Percentiles rank a stretch among this genome's conserved stretches.
These are phyloP conservation scores for Lathyrus sativus DNA, from an alignment of 306 rosid species.

Conservation along the genomic window DNA sequence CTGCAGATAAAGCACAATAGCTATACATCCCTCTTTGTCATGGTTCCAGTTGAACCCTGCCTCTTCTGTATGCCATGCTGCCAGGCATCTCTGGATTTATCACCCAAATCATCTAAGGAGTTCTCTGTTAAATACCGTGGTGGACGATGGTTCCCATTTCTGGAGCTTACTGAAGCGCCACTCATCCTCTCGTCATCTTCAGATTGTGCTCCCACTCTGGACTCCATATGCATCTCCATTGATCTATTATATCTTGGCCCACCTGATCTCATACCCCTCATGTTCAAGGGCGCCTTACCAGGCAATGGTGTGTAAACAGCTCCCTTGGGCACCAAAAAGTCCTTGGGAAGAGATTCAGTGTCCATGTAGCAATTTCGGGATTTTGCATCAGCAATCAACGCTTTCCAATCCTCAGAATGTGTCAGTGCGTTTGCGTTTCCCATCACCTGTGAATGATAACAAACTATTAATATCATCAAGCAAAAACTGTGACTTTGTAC, in stretches of 20 bases:
- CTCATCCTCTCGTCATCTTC: constrained; percentile 82
- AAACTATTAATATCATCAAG: constrained; percentile 30
- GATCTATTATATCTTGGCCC: constrained; percentile 79
- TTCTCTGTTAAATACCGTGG: constrained; percentile 58
- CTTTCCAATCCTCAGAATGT: constrained; percentile 93
- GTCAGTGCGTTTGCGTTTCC: constrained; percentile 86
- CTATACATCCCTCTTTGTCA: constrained; percentile 73
- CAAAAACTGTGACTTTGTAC: background rate
- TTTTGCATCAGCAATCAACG: constrained; percentile 80
- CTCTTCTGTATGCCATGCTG: constrained; percentile 76
- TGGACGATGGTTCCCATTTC: constrained; percentile 76
- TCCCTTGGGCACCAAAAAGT: constrained; percentile 64
- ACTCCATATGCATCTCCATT: constrained; percentile 71
- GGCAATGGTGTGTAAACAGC: constrained; percentile 60
- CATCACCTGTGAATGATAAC: constrained; percentile 74
- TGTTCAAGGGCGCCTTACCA: constrained; percentile 62
- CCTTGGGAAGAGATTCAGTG: constrained; percentile 91
- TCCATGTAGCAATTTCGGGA: constrained; percentile 81
- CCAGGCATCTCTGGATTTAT: constrained; percentile 75
- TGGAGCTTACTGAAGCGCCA: constrained; percentile 39
- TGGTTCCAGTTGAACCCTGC: constrained; percentile 65
- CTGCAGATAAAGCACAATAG: constrained; percentile 35
- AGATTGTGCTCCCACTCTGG: constrained; percentile 72
- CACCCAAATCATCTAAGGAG: constrained; percentile 68
- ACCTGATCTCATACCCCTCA: constrained; percentile 71